A percentile compares a stretch with the other conserved stretches of the same genome.
phyloP scores from a whole-genome alignment of 2,329 filamentous ascomycete genomes.

The Emydomyces testavorans region DNA sequence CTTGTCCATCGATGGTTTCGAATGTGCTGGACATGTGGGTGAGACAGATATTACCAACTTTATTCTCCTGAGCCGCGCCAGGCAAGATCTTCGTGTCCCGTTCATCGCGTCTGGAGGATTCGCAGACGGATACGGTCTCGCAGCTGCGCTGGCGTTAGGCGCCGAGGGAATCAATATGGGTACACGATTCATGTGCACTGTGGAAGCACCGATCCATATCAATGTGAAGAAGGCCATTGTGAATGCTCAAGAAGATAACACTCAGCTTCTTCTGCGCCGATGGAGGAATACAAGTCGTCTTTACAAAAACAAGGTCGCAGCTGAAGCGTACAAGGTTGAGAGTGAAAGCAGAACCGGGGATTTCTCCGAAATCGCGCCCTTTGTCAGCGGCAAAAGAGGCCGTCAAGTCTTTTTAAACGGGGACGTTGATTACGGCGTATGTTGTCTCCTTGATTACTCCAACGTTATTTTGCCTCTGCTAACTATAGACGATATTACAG shows the following conservation, averaged over 20 bases:
- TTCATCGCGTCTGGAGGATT: slow-evolving; percentile 97
- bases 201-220: slow-evolving; percentile 80
- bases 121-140: slow-evolving; percentile 84
- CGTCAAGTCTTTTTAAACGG: slow-evolving; percentile 86
- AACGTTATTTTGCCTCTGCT: slow-evolving; percentile 10
- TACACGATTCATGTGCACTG: slow-evolving; percentile 91
- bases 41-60: slow-evolving; percentile 45
- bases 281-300: slow-evolving; percentile 89
- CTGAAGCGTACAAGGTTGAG: slow-evolving; percentile 72
- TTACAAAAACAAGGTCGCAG: slow-evolving; percentile 80
- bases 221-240: slow-evolving; percentile 95
- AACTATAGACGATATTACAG: slow-evolving; percentile 38
- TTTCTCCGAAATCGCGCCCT: slow-evolving; percentile 76
- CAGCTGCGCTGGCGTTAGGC: slow-evolving; percentile 77
- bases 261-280: slow-evolving; percentile 70
- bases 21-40: slow-evolving; percentile 65
- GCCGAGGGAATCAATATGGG: slow-evolving; percentile 98
- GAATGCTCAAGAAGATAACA: slow-evolving; percentile 77
- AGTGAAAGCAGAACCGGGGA: slow-evolving; percentile 69
- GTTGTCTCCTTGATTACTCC: slow-evolving; percentile 21
- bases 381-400: slow-evolving; percentile 81
- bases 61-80: slow-evolving; percentile 64
- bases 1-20: slow-evolving; percentile 91
- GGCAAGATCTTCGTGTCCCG: slow-evolving; percentile 69
- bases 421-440: slow-evolving; percentile 77